Evolutionary conservation across 768 basidiomycete genomes (phyloP).

Genomic region (Lactarius pseudohatsudake): DNA sequence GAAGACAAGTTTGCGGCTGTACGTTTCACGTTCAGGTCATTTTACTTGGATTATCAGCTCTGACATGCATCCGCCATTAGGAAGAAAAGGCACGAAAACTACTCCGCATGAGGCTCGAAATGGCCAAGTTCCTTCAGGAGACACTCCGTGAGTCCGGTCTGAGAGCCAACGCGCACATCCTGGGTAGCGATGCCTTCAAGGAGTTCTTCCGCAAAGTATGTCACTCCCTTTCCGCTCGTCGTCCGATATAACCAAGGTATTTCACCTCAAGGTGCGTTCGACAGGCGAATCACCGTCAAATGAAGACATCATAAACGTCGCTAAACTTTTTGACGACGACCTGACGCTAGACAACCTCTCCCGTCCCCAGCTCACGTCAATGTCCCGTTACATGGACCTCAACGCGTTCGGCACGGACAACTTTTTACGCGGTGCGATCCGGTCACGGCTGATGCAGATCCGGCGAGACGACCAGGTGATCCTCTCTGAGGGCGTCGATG

Average conservation of each 20-base stretch:
- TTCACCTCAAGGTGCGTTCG: slow-evolving; percentile 67
- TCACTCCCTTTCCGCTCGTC: background rate
- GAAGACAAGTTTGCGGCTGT: slow-evolving; percentile 96
- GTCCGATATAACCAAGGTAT: background rate
- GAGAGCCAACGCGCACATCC: slow-evolving; percentile 89
- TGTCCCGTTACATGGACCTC: slow-evolving; percentile 97
- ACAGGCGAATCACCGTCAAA: slow-evolving; percentile 93
- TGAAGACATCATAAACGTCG: slow-evolving; percentile 88
- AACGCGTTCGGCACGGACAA: slow-evolving; percentile 99
- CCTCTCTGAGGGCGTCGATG: slow-evolving; percentile 83
- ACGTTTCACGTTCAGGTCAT: slow-evolving; percentile 34
- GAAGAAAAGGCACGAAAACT: slow-evolving; percentile 97
- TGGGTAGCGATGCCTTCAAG: slow-evolving; percentile 94
- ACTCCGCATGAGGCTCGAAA: slow-evolving; percentile 90
- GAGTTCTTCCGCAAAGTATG: slow-evolving; percentile 97
- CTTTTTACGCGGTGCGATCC: slow-evolving; percentile 91
- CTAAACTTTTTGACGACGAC: slow-evolving; percentile 96
- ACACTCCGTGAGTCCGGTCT: slow-evolving; percentile 93
- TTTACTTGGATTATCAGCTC: background rate
- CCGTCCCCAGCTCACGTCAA: slow-evolving; percentile 95
- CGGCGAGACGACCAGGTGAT: slow-evolving; percentile 94
- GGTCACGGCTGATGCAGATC: slow-evolving; percentile 76
- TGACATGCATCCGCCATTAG: slow-evolving; percentile 40
- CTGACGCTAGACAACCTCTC: slow-evolving; percentile 97
- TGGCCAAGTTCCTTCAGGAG: slow-evolving; percentile 99